Percentiles rank a stretch among this genome's conserved stretches.
Conservation (phyloP, 306 rosid species). For the Rosa rugosa region DNA sequence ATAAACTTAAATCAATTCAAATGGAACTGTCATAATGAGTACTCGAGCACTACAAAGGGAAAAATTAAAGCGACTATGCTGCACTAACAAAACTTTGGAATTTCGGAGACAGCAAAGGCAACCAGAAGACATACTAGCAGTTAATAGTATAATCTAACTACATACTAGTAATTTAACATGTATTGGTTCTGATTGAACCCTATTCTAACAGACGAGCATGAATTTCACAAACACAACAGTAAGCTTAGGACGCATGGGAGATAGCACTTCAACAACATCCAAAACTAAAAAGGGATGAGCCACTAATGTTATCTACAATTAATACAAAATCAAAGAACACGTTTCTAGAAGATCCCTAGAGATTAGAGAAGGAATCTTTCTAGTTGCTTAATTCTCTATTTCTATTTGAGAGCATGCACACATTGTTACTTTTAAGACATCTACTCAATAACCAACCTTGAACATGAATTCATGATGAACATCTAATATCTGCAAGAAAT, state of each 20-base stretch:
- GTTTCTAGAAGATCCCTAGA: not conserved
- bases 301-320: not conserved
- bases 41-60: not conserved
- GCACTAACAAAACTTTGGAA: not conserved
- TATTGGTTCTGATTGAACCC: not conserved
- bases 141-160: not conserved
- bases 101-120: not conserved
- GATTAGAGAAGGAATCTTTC: not conserved
- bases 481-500: conserved; percentile 7
- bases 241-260: not conserved
- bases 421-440: not conserved
- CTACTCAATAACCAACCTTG: not conserved
- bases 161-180: not conserved
- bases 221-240: not conserved
- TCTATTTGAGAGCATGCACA: not conserved
- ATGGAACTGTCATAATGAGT: not conserved
- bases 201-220: not conserved
- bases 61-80: not conserved
- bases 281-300: not conserved
- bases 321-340: not conserved
- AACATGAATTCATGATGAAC: not conserved
- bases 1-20: not conserved
- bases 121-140: not conserved
- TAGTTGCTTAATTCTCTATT: not conserved
- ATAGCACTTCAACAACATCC: not conserved